Evolutionary conservation across 2,329 filamentous ascomycete species (phyloP).

Genomic region (Aspergillus pseudoterreus): DNA sequence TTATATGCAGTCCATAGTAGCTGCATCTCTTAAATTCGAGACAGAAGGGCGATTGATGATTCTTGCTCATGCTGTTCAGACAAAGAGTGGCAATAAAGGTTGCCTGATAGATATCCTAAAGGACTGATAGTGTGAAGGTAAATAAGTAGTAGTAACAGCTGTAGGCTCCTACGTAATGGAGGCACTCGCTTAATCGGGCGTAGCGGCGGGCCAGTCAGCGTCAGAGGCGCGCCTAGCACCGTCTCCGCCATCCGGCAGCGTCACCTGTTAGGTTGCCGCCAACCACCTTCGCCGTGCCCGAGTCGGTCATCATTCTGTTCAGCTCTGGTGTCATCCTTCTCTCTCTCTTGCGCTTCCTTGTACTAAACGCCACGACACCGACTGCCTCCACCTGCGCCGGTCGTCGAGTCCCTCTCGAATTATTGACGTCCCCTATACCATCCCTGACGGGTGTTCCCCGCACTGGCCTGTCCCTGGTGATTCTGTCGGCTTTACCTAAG

Average conservation of each 20-base stretch:
- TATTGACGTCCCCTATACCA: neutral
- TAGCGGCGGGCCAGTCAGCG: constrained; percentile 12
- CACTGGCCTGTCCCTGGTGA: neutral
- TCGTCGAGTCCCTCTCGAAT: too few relatives aligned
- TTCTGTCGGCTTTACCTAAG: neutral
- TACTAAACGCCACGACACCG: too few relatives aligned
- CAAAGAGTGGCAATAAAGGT: neutral
- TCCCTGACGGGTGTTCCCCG: neutral
- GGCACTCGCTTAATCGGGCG: constrained; percentile 12
- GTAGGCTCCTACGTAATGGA: constrained; percentile 5
- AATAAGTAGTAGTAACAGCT: too few relatives aligned
- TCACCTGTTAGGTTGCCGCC: constrained; percentile 20
- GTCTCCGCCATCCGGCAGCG: constrained; percentile 10
- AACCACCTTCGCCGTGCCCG: neutral
- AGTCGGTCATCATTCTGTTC: neutral
- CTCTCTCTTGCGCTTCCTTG: neutral
- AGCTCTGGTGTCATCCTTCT: neutral
- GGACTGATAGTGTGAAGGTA: too few relatives aligned
- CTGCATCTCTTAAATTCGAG: too few relatives aligned
- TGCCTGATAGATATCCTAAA: neutral
- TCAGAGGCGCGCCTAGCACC: constrained; percentile 5
- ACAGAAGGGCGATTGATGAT: neutral
- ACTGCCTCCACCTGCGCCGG: too few relatives aligned
- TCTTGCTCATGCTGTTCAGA: too few relatives aligned
- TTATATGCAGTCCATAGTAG: constrained; percentile 2